Percentiles rank a stretch among this genome's conserved stretches.
Conservation (phyloP, 1,284 basidiomycete genomes). For the Exobasidium cylindrosporum region DNA sequence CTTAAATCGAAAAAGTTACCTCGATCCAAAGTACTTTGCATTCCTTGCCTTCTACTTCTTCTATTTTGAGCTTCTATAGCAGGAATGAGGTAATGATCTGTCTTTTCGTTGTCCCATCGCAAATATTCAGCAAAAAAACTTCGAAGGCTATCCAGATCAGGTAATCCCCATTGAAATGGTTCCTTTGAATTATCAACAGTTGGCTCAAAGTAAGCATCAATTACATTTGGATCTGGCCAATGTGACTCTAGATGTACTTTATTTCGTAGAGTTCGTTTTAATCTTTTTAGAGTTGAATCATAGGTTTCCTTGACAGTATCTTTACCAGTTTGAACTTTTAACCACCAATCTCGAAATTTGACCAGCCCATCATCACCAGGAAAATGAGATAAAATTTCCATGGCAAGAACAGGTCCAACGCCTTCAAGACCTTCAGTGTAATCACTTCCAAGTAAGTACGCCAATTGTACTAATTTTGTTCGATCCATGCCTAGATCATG, state of each 20-base stretch:
- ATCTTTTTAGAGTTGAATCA: constrained; percentile 41
- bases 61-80: constrained; percentile 69
- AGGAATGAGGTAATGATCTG: constrained; percentile 85
- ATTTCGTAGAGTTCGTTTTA: constrained; percentile 50
- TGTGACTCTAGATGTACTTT: constrained; percentile 72
- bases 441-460: constrained; percentile 92
- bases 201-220: constrained; percentile 82
- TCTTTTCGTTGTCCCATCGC: constrained; percentile 79
- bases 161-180: constrained; percentile 93
- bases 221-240: constrained; percentile 89
- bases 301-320: constrained; percentile 70
- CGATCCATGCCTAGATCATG: constrained; percentile 85
- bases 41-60: constrained; percentile 52
- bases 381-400: constrained; percentile 64
- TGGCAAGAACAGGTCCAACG: constrained; percentile 90
- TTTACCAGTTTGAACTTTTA: constrained; percentile 82
- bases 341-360: constrained; percentile 92
- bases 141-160: constrained; percentile 71
- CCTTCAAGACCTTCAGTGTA: constrained; percentile 95
- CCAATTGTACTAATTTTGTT: constrained; percentile 80
- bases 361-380: constrained; percentile 67
- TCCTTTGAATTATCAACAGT: constrained; percentile 86
- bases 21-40: constrained; percentile 62
- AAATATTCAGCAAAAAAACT: constrained; percentile 83
- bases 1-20: constrained; percentile 60